Evolutionary conservation across 768 basidiomycete genomes (phyloP), one percentile per base, ranked within the genome.

Genomic region (Sarcodon aspratus): DNA sequence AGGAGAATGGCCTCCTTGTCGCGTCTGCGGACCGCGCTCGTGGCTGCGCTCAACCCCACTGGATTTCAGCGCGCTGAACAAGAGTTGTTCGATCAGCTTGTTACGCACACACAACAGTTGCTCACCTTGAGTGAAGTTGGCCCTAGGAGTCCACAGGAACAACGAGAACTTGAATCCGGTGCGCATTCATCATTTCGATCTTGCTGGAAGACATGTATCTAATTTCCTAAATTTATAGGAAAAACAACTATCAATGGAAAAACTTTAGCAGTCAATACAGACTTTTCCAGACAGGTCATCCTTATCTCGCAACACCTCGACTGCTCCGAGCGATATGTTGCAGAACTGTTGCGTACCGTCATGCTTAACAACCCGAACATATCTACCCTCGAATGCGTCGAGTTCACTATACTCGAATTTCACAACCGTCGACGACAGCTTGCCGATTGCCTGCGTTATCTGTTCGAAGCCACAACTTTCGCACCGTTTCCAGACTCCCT

Each of bases 291-390:
- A 45, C 88, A 88, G 61, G 78, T 74, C 48, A 62, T 86, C 48
- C 86, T 89, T 63, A 76, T 94, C 48, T 79, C 92, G 0, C 79
- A 85, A 59, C 79, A 88, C 48, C 80, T 96, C 47, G 73, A 78
- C 57, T 80, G 80, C 54, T 94, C 92, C 10, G 92, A 95, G 66
- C 78, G 82, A 55, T 80, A 86, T 63, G 66, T 82, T 46, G 86
- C 90, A 4, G 70, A 71, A 17, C 74, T 90, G 13, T 69, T 90
- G 43, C 78, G 85, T 50, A 65, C 74, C 17, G 71, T 84, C 37
- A 80, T 82, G 66, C 56, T 73, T 1, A 66, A 73, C 51, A 79
- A 81, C 57, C 82, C 86, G 0, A 87, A 88, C 53, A 66, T 82
- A 12, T 68, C 64, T 3, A 66, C 76, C 5, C 70, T 78, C 1